Conservation (phyloP, 768 basidiomycete genomes). For the Termitomyces sp. region DNA sequence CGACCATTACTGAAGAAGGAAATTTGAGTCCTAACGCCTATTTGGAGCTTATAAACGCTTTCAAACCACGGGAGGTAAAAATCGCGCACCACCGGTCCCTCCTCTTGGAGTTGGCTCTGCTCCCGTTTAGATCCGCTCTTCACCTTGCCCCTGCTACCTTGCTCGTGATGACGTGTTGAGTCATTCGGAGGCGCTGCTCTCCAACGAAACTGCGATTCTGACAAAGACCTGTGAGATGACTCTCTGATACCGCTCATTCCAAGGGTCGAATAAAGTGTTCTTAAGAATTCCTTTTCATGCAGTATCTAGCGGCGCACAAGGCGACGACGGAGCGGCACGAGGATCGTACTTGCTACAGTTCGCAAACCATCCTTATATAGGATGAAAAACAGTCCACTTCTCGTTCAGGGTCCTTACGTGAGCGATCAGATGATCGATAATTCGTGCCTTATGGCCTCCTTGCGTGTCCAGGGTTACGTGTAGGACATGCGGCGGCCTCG, state of each 20-base stretch:
- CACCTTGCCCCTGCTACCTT: not conserved
- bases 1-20: constrained; percentile 6
- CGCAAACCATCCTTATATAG: not conserved
- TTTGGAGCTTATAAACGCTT: not conserved
- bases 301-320: not conserved
- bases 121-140: not conserved
- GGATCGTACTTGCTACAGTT: not conserved
- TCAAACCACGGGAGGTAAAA: not conserved
- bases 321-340: not conserved
- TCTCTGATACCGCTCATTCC: not conserved
- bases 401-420: not conserved
- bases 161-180: not conserved
- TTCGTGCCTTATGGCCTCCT: not conserved
- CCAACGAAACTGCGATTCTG: constrained; percentile 4
- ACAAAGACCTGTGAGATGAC: not conserved
- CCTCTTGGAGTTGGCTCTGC: not conserved
- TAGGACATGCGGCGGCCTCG: not conserved
- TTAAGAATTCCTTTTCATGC: not conserved
- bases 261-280: not conserved
- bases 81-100: not conserved
- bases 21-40: not conserved
- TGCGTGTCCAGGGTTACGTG: not conserved
- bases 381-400: not conserved
- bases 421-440: constrained; percentile 5
- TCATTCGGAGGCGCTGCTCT: not conserved